A percentile compares a stretch with the other conserved stretches of the same genome.
These are phyloP conservation scores for Pseudocercospora macadamiae DNA, from an alignment of 2,329 filamentous ascomycete species.

Conservation along the genomic window DNA sequence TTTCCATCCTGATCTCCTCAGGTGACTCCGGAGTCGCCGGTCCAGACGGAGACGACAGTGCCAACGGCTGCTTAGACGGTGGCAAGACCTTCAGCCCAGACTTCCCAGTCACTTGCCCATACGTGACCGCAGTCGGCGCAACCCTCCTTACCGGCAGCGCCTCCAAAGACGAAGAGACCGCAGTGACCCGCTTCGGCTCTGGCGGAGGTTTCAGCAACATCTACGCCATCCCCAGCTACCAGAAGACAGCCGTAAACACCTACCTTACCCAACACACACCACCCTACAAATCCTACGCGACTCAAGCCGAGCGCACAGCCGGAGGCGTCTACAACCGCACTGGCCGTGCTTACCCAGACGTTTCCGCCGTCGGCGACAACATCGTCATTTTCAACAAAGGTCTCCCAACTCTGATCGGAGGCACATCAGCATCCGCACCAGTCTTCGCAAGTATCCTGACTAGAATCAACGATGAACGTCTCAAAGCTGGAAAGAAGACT, in stretches of 20 bases:
- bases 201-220: constrained; percentile 46
- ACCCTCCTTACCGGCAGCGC: constrained; percentile 43
- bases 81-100: constrained; percentile 47
- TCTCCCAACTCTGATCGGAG: constrained; percentile 30
- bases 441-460: constrained; percentile 33
- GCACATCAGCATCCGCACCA: constrained; percentile 34
- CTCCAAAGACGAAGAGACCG: constrained; percentile 42
- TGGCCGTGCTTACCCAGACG: constrained; percentile 48
- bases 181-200: constrained; percentile 45
- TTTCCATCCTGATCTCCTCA: constrained; percentile 53
- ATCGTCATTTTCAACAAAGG: constrained; percentile 28
- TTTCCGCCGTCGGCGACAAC: constrained; percentile 37
- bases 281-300: constrained; percentile 38
- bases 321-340: constrained; percentile 51
- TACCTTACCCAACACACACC: constrained; percentile 40
- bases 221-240: constrained; percentile 42
- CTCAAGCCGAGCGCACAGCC: constrained; percentile 44
- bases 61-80: constrained; percentile 41
- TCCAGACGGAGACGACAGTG: constrained; percentile 35
- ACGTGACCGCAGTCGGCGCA: constrained; percentile 47
- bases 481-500: constrained; percentile 32
- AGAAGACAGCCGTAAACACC: constrained; percentile 40
- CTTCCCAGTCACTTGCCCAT: constrained; percentile 42
- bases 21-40: constrained; percentile 50
- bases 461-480: constrained; percentile 35